Base-by-base conservation (phyloP, 164 flowering plant species). In the Taxillus chinensis region DNA sequence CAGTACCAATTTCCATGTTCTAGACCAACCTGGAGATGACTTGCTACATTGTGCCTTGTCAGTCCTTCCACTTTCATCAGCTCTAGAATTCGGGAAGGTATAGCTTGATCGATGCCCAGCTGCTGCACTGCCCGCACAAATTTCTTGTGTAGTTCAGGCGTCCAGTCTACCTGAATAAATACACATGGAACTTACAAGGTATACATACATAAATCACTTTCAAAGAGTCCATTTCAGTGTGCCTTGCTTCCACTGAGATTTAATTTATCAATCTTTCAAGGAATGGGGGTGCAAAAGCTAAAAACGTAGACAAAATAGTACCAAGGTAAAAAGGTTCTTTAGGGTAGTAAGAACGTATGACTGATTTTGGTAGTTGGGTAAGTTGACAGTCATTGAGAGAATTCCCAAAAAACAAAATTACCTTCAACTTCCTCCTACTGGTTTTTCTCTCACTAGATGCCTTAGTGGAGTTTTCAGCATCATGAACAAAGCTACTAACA, bases 11-110 rank as follows among this genome's bases (percentile, higher is more conserved):
- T 4, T n/a, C 5, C 48, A 50, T 37, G 27, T 51, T 53, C n/a
- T 14, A 53, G 4, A 67, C 73, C 39, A 51, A 86, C 96, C 91
- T 89, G 96, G 41, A 89, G 85, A 76, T 89, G 96, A 64, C 96
- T 89, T 56, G 96, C 96, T 5, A 89, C 83, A 73, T 89, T 89
- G 64, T 89, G 96, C 71, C 96, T 76, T 3, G 92, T 89, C 63
- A 89, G 74, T 13, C 96, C 92, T 48, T 86, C 89, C 37, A 79
- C 89, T 69, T 83, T 85, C 96, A 89, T 89, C 60, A 83, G 67
- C 70, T 86, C 92, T 38, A 89, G 71, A 55, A 89, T 89, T 61
- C 81, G 80, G 42, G 96, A 89, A 62, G 96, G 96, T 45, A 89
- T 83, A 64, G 96, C 96, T 68, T 83, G 92, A 68, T 89, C 89